phyloP scores from a whole-genome alignment of 495 filamentous ascomycete species.

The Jackrogersella minutella region DNA sequence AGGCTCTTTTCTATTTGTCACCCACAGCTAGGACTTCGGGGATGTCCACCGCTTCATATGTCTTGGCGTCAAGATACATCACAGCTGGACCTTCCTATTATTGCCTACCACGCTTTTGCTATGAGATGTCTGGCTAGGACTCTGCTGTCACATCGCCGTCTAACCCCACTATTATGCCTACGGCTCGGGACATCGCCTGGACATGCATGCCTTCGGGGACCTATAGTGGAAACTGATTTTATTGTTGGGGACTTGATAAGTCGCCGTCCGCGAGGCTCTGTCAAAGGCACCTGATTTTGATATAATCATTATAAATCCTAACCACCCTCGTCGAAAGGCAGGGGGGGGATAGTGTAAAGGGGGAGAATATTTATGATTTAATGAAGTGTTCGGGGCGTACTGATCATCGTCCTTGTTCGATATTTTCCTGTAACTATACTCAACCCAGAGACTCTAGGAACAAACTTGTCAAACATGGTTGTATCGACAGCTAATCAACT shows the following conservation, averaged over 20 bases:
- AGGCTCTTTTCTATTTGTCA: slow-evolving; percentile 11
- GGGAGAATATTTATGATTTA: neutral
- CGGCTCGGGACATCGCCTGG: slow-evolving; percentile 3
- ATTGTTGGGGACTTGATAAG: neutral
- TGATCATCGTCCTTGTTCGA: neutral
- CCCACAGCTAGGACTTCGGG: neutral
- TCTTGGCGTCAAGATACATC: slow-evolving; percentile 11
- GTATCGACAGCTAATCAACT: slow-evolving; percentile 35
- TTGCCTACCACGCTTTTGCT: neutral
- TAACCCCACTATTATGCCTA: neutral
- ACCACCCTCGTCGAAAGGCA: neutral
- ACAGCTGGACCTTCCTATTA: slow-evolving; percentile 7
- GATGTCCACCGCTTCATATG: slow-evolving; percentile 10
- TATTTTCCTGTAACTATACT: neutral
- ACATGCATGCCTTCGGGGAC: slow-evolving; percentile 10
- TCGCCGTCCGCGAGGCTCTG: neutral
- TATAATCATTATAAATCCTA: neutral
- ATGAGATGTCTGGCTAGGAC: neutral
- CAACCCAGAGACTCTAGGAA: neutral
- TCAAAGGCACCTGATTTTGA: neutral
- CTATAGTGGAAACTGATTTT: neutral
- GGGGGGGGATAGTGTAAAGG: neutral
- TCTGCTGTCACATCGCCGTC: slow-evolving; percentile 13
- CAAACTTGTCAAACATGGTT: slow-evolving; percentile 20
- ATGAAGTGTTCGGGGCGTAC: no score